Percentiles rank a stretch among this genome's conserved stretches.
Conservation (phyloP, 306 rosid species). For the Casuarina equisetifolia region DNA sequence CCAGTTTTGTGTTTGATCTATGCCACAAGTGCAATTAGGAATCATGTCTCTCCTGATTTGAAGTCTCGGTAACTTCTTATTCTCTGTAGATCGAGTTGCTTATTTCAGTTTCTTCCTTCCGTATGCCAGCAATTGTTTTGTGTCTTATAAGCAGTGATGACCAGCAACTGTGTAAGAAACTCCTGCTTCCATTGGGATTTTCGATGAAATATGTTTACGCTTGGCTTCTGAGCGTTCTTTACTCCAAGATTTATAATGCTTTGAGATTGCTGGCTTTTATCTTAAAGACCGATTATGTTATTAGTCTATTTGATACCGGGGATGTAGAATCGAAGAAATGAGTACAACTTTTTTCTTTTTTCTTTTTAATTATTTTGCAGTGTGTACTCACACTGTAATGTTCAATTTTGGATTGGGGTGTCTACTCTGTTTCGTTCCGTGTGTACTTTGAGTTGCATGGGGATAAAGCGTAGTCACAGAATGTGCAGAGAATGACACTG, state of each 20-base stretch:
- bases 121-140: background rate
- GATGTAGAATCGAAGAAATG: background rate
- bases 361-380: background rate
- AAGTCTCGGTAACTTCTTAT: background rate
- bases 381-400: background rate
- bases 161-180: conserved; percentile 44
- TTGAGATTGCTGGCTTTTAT: background rate
- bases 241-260: background rate
- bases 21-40: background rate
- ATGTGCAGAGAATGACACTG: background rate
- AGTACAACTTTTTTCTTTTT: background rate
- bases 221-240: conserved; percentile 59
- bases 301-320: background rate
- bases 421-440: background rate
- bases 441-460: background rate
- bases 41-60: background rate
- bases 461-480: background rate
- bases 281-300: background rate
- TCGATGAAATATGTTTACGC: conserved; percentile 48
- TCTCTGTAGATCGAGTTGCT: background rate
- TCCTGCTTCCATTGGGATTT: conserved; percentile 23
- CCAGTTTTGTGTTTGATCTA: background rate
- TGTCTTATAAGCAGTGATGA: conserved; percentile 45
- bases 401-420: background rate
- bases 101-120: too few species aligned